Base-by-base conservation (phyloP, 225 moss, liverwort and hornwort species). In the Climacium dendroides region DNA sequence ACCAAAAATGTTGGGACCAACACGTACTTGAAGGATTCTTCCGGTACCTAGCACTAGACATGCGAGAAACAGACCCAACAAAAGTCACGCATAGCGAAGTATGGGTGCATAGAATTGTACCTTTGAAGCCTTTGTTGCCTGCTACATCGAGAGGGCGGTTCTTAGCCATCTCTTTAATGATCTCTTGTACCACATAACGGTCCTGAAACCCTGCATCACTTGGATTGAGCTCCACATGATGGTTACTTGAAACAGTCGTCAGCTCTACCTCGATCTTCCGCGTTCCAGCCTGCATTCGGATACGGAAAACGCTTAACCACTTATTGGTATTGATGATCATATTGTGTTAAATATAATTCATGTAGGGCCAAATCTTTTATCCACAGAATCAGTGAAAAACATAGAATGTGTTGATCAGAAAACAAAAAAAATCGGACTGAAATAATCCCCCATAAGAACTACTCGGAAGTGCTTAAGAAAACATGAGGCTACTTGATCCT, bases 151-250 rank as follows among this genome's bases (percentile, higher is more conserved):
- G 93, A 78, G 97, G 97, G 58, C 95, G 92, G 58, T 93, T 95
- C 87, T 93, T 96, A 35, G 96, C 95, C 96, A 97, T 96, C 78
- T 95, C 96, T 86, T 97, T 97, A 79, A 97, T 95, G 69, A 97
- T 96, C 78, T 95, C 96, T 85, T 97, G 97, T 35, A 97, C 96
- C 35, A 96, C 97, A 72, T 95, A 96, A 73, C 96, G 95, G 81
- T 97, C 97, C 91, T 95, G 97, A 86, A 95, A 97, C 25, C 97
- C 96, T 86, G 96, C 97, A 92, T 97, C 97, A 85, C 97, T 97
- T 28, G 97, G 97, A 91, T 94, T 96, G 86, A 97, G 95, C 88
- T 97, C 95, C 57, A 95, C 96, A 88, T 97, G 95, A 91, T 97
- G 93, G 76, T 97, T 96, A 89, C 96, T 97, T 83, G 96, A 94